These are phyloP conservation scores for Erythrophleum fordii DNA, from an alignment of 306 rosid genomes.

Conservation along the genomic window DNA sequence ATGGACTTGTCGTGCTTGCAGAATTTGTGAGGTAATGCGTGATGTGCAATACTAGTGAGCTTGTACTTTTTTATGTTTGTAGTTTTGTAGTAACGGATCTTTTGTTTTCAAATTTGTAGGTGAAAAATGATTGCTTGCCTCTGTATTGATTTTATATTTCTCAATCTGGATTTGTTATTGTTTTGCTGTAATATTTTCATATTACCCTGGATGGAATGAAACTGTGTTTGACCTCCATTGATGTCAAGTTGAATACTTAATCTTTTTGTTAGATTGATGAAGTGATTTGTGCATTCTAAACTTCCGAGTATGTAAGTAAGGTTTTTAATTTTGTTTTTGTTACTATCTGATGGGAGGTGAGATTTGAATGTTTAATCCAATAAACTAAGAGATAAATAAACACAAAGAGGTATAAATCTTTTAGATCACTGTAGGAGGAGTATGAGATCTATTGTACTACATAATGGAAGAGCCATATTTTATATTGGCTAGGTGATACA, in stretches of 20 bases:
- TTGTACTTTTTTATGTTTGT: not conserved
- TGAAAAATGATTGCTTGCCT: not conserved
- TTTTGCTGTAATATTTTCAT: not conserved
- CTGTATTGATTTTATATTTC: not conserved
- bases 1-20: slow-evolving; percentile 34
- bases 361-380: not conserved
- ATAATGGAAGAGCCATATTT: not conserved
- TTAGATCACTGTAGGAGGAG: not conserved
- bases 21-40: slow-evolving; percentile 30
- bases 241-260: not conserved
- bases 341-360: not conserved
- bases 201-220: not conserved
- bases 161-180: not conserved
- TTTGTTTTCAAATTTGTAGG: not conserved
- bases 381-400: not conserved
- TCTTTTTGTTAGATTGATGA: slow-evolving; percentile 11
- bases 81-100: not conserved
- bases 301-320: not conserved
- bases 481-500: not conserved
- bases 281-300: slow-evolving; percentile 1
- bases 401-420: not conserved
- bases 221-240: not conserved
- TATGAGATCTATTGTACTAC: not conserved
- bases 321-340: not conserved
- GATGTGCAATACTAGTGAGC: not conserved